Conservation (phyloP, 257 asterid species). For the Solanum corneliomulleri region DNA sequence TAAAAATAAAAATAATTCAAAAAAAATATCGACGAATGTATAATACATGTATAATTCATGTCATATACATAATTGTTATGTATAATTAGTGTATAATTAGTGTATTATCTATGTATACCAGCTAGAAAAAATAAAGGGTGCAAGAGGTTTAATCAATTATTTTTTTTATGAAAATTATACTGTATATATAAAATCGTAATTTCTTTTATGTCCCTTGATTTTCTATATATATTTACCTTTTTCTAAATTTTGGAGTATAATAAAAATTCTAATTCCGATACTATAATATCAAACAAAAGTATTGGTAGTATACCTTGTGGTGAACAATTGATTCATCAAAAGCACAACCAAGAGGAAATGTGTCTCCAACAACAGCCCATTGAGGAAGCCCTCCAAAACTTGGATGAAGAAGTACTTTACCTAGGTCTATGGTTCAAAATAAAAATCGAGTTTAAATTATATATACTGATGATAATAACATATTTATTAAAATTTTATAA, state of each 20-base stretch:
- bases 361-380: conserved; percentile 45
- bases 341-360: conserved; percentile 35
- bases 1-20: not conserved
- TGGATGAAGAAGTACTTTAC: conserved; percentile 28
- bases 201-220: not conserved
- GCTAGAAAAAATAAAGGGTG: not conserved
- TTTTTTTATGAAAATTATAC: not conserved
- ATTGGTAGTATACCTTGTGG: conserved; percentile 1
- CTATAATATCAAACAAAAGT: not conserved
- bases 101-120: not conserved
- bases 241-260: not conserved
- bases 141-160: not conserved
- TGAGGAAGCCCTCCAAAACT: conserved; percentile 28
- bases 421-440: conserved; percentile 5
- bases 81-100: not conserved
- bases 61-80: not conserved
- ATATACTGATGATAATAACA: no score
- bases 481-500: no score
- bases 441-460: not conserved
- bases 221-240: not conserved
- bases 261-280: not conserved
- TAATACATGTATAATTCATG: not conserved
- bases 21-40: not conserved
- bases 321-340: conserved; percentile 37
- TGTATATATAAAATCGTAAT: not conserved